phyloP scores from a whole-genome alignment of 2,329 filamentous ascomycete genomes.

The Myriosclerotinia curreyana region DNA sequence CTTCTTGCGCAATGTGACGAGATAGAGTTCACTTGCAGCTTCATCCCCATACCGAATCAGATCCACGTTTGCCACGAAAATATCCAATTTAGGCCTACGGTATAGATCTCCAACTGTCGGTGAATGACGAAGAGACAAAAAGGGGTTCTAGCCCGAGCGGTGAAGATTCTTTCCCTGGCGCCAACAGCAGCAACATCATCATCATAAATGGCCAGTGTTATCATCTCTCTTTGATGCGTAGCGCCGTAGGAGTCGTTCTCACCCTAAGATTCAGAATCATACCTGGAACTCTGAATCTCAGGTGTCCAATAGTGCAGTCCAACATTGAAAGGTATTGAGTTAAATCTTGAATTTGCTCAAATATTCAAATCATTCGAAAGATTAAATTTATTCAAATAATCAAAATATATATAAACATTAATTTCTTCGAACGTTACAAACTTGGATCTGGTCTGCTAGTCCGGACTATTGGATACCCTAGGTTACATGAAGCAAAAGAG shows the following conservation, averaged over 20 bases:
- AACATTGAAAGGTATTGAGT: too few relatives aligned
- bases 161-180: slow-evolving; percentile 21
- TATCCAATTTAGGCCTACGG: slow-evolving; percentile 4
- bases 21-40: slow-evolving; percentile 21
- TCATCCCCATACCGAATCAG: slow-evolving; percentile 15
- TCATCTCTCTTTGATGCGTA: slow-evolving; percentile 4
- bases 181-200: slow-evolving; percentile 10
- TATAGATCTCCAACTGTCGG: slow-evolving; percentile 16
- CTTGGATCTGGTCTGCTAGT: too few relatives aligned
- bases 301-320: not conserved
- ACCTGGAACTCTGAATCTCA: not conserved
- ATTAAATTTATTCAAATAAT: too few relatives aligned
- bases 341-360: too few relatives aligned
- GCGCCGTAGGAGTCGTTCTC: not conserved
- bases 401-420: too few relatives aligned
- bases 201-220: slow-evolving; percentile 7
- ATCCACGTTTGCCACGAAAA: slow-evolving; percentile 18
- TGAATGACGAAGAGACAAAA: slow-evolving; percentile 19
- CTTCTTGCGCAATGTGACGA: slow-evolving; percentile 24
- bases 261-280: too few relatives aligned
- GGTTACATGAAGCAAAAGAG: slow-evolving; percentile 6
- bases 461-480: too few relatives aligned
- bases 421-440: too few relatives aligned
- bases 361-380: too few relatives aligned
- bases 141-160: slow-evolving; percentile 17